Evolutionary conservation across 345 rosid genomes (phyloP).

Genomic region (Carallia pectinifolia): DNA sequence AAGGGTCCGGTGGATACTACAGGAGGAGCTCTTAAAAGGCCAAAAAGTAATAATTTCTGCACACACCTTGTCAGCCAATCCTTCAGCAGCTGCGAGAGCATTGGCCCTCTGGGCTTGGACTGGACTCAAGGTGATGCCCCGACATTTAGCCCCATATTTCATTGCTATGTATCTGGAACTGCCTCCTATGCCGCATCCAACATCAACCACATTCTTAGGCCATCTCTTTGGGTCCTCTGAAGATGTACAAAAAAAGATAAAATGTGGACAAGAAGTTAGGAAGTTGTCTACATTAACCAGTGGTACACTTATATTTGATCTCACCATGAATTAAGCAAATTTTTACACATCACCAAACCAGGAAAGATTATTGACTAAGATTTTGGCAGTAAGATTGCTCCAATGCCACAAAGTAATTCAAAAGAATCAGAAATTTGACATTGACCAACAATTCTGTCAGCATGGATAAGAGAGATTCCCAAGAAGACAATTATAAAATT

Average conservation of each 20-base stretch:
- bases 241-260: not conserved
- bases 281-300: not conserved
- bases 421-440: too few relatives aligned
- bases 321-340: too few relatives aligned
- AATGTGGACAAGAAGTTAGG: not conserved
- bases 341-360: too few relatives aligned
- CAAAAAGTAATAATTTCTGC: not conserved
- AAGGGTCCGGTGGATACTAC: too few relatives aligned
- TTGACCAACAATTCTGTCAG: too few relatives aligned
- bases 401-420: too few relatives aligned
- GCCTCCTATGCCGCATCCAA: conserved; percentile 96
- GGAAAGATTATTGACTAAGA: too few relatives aligned
- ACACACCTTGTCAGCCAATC: conserved; percentile 53
- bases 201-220: conserved; percentile 77
- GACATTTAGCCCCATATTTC: conserved; percentile 65
- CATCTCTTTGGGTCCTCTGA: conserved; percentile 34
- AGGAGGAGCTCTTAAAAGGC: not conserved
- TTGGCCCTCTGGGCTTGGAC: conserved; percentile 78
- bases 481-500: too few relatives aligned
- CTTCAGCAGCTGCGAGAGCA: conserved; percentile 63
- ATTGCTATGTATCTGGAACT: conserved; percentile 77
- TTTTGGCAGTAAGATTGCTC: too few relatives aligned
- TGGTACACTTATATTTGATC: not conserved
- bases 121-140: conserved; percentile 82
- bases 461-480: too few relatives aligned